phyloP scores from a whole-genome alignment of 768 basidiomycete genomes.

The Tricholoma bakamatsutake region DNA sequence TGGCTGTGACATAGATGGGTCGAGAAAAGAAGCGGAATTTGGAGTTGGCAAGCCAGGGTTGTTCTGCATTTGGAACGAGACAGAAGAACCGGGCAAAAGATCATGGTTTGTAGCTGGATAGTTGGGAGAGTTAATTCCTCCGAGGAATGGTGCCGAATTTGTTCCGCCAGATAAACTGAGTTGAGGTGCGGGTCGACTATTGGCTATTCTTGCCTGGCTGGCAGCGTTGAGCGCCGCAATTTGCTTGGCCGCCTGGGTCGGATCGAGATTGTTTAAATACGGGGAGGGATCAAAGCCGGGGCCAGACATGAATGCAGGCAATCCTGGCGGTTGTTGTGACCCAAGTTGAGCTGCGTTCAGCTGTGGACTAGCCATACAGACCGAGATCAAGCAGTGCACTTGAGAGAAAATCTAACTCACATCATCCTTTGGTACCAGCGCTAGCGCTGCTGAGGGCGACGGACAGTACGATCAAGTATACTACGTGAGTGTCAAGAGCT shows the following conservation, averaged over 20 bases:
- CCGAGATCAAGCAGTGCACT: slow-evolving; percentile 6
- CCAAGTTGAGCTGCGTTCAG: slow-evolving; percentile 3
- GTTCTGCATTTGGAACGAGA: slow-evolving; percentile 39
- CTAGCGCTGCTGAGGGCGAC: slow-evolving; percentile 3
- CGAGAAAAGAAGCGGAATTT: slow-evolving; percentile 37
- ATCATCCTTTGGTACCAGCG: slow-evolving; percentile 19
- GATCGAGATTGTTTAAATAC: slow-evolving; percentile 52
- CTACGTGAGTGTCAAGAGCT: neutral
- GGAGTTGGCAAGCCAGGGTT: slow-evolving; percentile 32
- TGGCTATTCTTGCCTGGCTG: slow-evolving; percentile 54
- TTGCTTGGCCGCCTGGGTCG: slow-evolving; percentile 68
- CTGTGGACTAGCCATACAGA: slow-evolving; percentile 19
- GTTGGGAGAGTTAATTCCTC: slow-evolving; percentile 46
- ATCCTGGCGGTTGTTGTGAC: slow-evolving; percentile 21
- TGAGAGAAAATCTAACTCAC: slow-evolving; percentile 21
- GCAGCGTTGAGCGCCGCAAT: slow-evolving; percentile 72
- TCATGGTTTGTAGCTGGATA: slow-evolving; percentile 40
- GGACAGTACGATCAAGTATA: neutral
- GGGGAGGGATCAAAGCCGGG: slow-evolving; percentile 29
- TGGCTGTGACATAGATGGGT: slow-evolving; percentile 36
- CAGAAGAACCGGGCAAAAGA: slow-evolving; percentile 30
- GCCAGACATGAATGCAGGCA: slow-evolving; percentile 27
- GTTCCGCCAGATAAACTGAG: slow-evolving; percentile 41
- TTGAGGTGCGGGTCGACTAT: slow-evolving; percentile 32
- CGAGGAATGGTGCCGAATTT: slow-evolving; percentile 66